These are phyloP conservation scores for Heliosperma pusillum DNA, from an alignment of 148 eudicot species.

Conservation along the genomic window DNA sequence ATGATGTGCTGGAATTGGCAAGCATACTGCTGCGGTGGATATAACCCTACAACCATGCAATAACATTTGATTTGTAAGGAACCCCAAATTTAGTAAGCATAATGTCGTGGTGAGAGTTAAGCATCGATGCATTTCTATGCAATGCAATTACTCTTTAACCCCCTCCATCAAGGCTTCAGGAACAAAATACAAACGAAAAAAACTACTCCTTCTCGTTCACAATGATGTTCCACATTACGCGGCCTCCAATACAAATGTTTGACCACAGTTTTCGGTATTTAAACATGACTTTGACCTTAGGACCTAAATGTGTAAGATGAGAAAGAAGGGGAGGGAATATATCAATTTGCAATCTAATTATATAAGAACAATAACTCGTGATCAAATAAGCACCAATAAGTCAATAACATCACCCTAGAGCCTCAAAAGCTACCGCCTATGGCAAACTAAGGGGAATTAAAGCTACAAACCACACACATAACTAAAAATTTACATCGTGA, in stretches of 20 bases:
- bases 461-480: neutral
- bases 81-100: neutral
- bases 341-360: neutral
- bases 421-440: neutral
- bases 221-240: neutral
- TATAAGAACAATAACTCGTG: neutral
- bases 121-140: neutral
- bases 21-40: conserved; percentile 25
- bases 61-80: neutral
- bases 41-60: conserved; percentile 14
- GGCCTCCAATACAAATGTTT: neutral
- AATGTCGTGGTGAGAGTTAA: neutral
- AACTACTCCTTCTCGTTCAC: neutral
- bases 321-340: too few relatives aligned
- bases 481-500: neutral
- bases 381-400: neutral
- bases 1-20: conserved; percentile 37
- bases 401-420: neutral
- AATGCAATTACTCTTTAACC: neutral
- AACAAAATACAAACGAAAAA: neutral
- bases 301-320: too few relatives aligned
- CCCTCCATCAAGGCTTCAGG: neutral
- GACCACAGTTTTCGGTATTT: too few relatives aligned
- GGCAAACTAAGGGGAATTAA: neutral
- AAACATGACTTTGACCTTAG: too few relatives aligned